Base-by-base conservation (phyloP, 176 grass and related monocot genomes). In the Carex parvula region DNA sequence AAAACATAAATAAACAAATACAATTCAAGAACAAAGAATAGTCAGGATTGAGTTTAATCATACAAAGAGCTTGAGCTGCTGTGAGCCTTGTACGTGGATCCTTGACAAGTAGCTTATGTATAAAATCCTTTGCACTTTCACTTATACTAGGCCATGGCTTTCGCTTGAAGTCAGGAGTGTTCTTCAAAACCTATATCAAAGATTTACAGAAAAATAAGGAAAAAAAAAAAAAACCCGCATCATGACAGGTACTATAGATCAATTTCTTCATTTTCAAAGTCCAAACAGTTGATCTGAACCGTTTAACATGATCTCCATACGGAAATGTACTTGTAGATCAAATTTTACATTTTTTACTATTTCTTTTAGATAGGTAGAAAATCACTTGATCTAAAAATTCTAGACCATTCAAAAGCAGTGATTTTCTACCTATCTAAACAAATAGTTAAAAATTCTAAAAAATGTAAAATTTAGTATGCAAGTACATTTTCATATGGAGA, bases 21-120 rank as follows among this genome's bases (percentile, higher is more conserved):
- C 13, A 76, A 42, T 24, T 78, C 42, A 81, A 68, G 46, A 64
- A 20, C 20, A 84, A 84, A 86, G n/a, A 37, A 60, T 68, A 54
- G 61, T 30, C 24, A 30, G 53, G 39, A 32, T 50, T 6, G 80
- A 73, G n/a, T 76, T 50, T 37, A 77, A 81, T 55, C 90, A 89
- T 98, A 98, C 95, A 98, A 84, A 98, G 89, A 41, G 95, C 95
- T 71, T 97, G 95, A 82, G 95, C 95, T 87, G 92, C 92, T 79
- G 92, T 97, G 83, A 97, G 57, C 92, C 95, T 97, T 82, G 90
- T 88, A 64, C 89, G 90, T 78, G 95, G 92, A 90, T 97, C 92
- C 89, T 97, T 97, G 79, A 97, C 90, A 70, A 97, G 86, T 88
- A 97, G 90, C 84, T 93, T 97, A 20, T 94, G 89, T 87, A 94